Evolutionary conservation across 2,329 filamentous ascomycete genomes (phyloP).

Genomic region (Penicillium brevicompactum): DNA sequence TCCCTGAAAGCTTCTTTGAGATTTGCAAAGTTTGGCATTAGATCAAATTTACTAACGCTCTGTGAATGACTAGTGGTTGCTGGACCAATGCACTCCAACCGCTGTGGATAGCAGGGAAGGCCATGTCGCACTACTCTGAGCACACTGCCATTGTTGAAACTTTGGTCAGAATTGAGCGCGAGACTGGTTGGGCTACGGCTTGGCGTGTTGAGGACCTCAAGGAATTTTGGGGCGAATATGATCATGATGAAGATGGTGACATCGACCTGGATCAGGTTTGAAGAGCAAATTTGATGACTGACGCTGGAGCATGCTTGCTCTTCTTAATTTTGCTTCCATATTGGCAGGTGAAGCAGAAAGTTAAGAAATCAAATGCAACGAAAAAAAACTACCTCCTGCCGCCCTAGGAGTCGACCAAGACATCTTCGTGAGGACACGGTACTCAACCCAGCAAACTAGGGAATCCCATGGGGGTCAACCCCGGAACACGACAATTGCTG

Average conservation of each 20-base stretch:
- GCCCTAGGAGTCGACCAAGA: too few relatives aligned
- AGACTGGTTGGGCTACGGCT: slow-evolving; percentile 56
- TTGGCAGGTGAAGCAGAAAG: too few relatives aligned
- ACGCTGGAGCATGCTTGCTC: too few relatives aligned
- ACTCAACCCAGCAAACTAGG: too few relatives aligned
- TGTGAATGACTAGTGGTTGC: slow-evolving; percentile 30
- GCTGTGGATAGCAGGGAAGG: slow-evolving; percentile 52
- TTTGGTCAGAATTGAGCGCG: slow-evolving; percentile 52
- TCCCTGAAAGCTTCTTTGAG: too few relatives aligned
- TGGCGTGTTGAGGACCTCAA: slow-evolving; percentile 57
- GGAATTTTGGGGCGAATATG: slow-evolving; percentile 53
- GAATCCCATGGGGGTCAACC: too few relatives aligned
- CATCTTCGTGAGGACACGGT: too few relatives aligned
- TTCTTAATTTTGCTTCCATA: too few relatives aligned
- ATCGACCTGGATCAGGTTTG: slow-evolving; percentile 13
- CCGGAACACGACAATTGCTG: too few relatives aligned
- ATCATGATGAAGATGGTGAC: slow-evolving; percentile 24
- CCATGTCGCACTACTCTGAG: slow-evolving; percentile 48
- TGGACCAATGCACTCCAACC: slow-evolving; percentile 52
- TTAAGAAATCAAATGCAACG: too few relatives aligned
- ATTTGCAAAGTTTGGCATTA: neutral
- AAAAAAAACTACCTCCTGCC: too few relatives aligned
- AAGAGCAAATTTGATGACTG: neutral
- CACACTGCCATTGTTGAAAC: slow-evolving; percentile 52
- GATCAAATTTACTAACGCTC: neutral